A percentile compares a stretch with the other conserved stretches of the same genome.
Conservation (phyloP, 2,329 filamentous ascomycete genomes). For the Immersiporthe knoxdaviesiana region DNA sequence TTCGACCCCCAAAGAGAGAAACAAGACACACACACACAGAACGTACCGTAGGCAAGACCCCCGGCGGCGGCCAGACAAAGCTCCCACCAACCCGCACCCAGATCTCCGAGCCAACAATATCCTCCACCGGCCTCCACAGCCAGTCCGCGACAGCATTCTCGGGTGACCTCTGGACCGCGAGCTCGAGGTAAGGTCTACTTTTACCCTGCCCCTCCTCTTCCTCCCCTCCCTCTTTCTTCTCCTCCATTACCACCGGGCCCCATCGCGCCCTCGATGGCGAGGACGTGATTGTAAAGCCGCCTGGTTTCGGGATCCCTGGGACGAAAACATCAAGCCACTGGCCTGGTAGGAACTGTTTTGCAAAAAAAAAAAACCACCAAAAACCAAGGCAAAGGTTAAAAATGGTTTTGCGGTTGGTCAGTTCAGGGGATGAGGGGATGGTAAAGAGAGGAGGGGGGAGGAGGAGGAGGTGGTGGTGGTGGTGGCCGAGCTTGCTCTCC, state of each 20-base stretch:
- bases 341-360: constrained; percentile 75
- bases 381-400: constrained; percentile 16
- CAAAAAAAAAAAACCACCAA: too few relatives aligned
- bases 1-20: too few relatives aligned
- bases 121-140: constrained; percentile 64
- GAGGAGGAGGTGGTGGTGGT: too few relatives aligned
- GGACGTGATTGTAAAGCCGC: constrained; percentile 88
- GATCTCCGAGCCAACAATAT: constrained; percentile 63
- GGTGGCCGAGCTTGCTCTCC: constrained; percentile 26
- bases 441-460: not conserved
- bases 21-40: not conserved
- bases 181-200: constrained; percentile 64
- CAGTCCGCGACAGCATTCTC: constrained; percentile 74
- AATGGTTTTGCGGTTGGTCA: too few relatives aligned
- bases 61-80: constrained; percentile 75
- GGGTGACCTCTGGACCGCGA: constrained; percentile 75
- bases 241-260: not conserved
- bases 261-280: constrained; percentile 58
- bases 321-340: constrained; percentile 89
- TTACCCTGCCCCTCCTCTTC: not conserved
- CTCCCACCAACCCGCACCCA: constrained; percentile 76
- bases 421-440: not conserved
- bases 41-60: constrained; percentile 41
- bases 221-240: too few relatives aligned
- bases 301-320: constrained; percentile 69